These are phyloP conservation scores for Dactylellina leptospora DNA, from an alignment of 2,329 filamentous ascomycete species.

Conservation along the genomic window DNA sequence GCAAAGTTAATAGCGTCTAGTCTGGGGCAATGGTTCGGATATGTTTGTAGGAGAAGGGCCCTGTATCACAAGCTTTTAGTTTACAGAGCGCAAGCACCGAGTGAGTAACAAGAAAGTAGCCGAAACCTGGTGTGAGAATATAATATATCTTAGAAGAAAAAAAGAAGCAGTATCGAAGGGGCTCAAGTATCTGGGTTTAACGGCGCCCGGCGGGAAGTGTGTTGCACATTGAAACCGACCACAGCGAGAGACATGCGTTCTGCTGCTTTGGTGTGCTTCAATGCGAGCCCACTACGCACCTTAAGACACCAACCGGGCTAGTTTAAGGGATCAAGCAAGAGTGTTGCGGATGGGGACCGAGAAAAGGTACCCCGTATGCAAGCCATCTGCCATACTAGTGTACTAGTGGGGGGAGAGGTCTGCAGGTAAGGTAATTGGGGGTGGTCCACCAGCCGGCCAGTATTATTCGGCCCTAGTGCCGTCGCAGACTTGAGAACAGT, in stretches of 20 bases:
- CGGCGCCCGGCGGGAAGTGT: slow-evolving; percentile 25
- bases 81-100: background rate
- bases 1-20: slow-evolving; percentile 8
- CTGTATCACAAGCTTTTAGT: slow-evolving; percentile 46
- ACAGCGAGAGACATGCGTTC: slow-evolving; percentile 30
- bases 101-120: slow-evolving; percentile 35
- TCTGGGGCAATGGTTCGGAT: slow-evolving; percentile 15
- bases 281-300: slow-evolving; percentile 5
- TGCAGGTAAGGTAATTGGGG: background rate
- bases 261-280: slow-evolving; percentile 9
- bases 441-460: background rate
- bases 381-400: slow-evolving; percentile 13
- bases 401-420: background rate
- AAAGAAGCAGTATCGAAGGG: slow-evolving; percentile 4
- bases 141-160: background rate
- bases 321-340: slow-evolving; percentile 20
- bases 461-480: background rate
- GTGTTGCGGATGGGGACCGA: slow-evolving; percentile 4
- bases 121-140: slow-evolving; percentile 20
- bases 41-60: slow-evolving; percentile 16
- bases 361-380: slow-evolving; percentile 37
- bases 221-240: slow-evolving; percentile 53
- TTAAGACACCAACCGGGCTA: slow-evolving; percentile 3
- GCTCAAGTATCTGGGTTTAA: background rate
- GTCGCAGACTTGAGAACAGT: background rate